Conservation (phyloP, 2,329 filamentous ascomycete species). For the Diaporthe sp. region DNA sequence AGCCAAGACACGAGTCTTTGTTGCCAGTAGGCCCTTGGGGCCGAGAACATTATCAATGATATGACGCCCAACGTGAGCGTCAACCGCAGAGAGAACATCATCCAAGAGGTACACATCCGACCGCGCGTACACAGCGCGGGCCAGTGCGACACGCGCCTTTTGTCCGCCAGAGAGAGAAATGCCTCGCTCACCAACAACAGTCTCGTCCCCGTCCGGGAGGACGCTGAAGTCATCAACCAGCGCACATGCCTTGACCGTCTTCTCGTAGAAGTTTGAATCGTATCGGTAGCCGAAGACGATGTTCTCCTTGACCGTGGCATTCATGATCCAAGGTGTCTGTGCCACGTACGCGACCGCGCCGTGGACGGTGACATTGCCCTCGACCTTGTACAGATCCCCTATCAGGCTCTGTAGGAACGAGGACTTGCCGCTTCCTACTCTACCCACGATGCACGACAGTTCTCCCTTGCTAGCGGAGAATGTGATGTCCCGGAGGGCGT, state of each 20-base stretch:
- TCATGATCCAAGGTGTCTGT: slow-evolving; percentile 96
- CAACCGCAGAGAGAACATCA: slow-evolving; percentile 95
- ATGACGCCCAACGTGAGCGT: slow-evolving; percentile 95
- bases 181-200: slow-evolving; percentile 94
- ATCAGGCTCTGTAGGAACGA: slow-evolving; percentile 90
- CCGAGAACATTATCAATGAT: slow-evolving; percentile 96
- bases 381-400: slow-evolving; percentile 91
- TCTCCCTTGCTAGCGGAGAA: slow-evolving; percentile 94
- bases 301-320: slow-evolving; percentile 96
- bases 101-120: slow-evolving; percentile 97
- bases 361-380: slow-evolving; percentile 84
- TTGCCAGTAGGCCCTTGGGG: slow-evolving; percentile 81
- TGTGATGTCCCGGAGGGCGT: slow-evolving; percentile 84
- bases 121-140: slow-evolving; percentile 93
- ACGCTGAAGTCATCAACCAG: slow-evolving; percentile 90
- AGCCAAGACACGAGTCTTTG: slow-evolving; percentile 92
- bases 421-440: slow-evolving; percentile 95
- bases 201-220: slow-evolving; percentile 95
- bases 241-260: slow-evolving; percentile 91
- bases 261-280: slow-evolving; percentile 94
- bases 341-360: slow-evolving; percentile 92
- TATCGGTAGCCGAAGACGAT: slow-evolving; percentile 96
- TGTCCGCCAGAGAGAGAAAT: slow-evolving; percentile 97
- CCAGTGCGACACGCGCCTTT: slow-evolving; percentile 92
- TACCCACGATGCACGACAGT: slow-evolving; percentile 90